Evolutionary conservation across 441 rosid genomes (phyloP).

Genomic region (Adansonia gregorii): DNA sequence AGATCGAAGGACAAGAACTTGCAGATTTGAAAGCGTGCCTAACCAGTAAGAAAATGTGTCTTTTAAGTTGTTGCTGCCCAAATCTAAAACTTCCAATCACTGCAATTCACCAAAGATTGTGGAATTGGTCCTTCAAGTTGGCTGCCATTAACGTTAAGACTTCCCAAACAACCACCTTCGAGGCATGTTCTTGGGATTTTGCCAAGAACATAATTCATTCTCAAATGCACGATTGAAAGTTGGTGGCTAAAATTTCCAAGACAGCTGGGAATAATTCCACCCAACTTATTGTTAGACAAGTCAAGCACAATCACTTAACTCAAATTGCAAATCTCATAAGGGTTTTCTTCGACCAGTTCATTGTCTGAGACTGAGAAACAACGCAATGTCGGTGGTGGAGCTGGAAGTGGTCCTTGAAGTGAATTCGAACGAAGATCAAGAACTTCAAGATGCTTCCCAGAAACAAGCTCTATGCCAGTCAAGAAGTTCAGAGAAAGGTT

Average conservation of each 20-base stretch:
- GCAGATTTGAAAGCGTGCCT: background rate
- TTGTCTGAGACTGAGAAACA: background rate
- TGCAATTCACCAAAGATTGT: slow-evolving; percentile 12
- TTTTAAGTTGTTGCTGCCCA: slow-evolving; percentile 25
- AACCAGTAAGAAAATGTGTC: slow-evolving; percentile 28
- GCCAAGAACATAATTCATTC: slow-evolving; percentile 25
- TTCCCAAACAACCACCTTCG: background rate
- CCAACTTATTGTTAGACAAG: slow-evolving; percentile 28
- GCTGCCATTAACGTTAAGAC: slow-evolving; percentile 25
- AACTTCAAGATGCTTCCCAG: background rate
- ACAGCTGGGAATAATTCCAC: slow-evolving; percentile 27
- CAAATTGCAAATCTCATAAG: slow-evolving; percentile 27
- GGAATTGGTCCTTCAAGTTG: slow-evolving; percentile 25
- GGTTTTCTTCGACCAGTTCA: slow-evolving; percentile 21
- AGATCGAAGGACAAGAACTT: background rate
- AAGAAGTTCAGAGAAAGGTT: slow-evolving; percentile 29
- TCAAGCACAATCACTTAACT: slow-evolving; percentile 25
- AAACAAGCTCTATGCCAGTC: slow-evolving; percentile 17
- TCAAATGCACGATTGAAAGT: slow-evolving; percentile 25
- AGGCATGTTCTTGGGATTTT: slow-evolving; percentile 18
- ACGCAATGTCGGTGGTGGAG: slow-evolving; percentile 13
- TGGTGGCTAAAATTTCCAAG: slow-evolving; percentile 8
- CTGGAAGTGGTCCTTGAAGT: slow-evolving; percentile 23
- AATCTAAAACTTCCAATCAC: slow-evolving; percentile 26
- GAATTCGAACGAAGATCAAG: slow-evolving; percentile 17